Percentiles rank a stretch among this genome's conserved stretches.
These are phyloP conservation scores for Bolboschoenoplectus hybrid DNA, from an alignment of 202 grass and related monocot species.

Conservation along the genomic window DNA sequence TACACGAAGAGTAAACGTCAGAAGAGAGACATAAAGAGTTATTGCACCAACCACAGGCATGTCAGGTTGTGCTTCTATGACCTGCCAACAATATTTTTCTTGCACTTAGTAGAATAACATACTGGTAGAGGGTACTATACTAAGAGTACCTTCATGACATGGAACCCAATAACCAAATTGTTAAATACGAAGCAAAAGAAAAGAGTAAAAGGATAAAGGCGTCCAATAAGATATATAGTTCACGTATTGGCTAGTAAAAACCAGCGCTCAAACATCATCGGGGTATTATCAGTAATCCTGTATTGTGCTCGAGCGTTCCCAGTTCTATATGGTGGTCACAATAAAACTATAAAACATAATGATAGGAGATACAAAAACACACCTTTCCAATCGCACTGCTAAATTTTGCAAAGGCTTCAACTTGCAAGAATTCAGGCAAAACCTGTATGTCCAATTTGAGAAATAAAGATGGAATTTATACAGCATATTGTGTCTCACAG, in stretches of 20 bases:
- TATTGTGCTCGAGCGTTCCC: not conserved
- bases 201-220: not conserved
- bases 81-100: conserved; percentile 55
- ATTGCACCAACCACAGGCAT: conserved; percentile 93
- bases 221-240: not conserved
- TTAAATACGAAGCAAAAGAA: not conserved
- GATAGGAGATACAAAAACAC: conserved; percentile 30
- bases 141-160: not conserved
- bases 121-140: not conserved
- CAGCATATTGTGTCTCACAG: conserved; percentile 27
- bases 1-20: conserved; percentile 97
- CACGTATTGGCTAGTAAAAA: conserved; percentile 5
- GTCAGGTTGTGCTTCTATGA: conserved; percentile 98
- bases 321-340: not conserved
- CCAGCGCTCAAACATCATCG: not conserved
- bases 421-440: conserved; percentile 97
- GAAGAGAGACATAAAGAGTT: conserved; percentile 96
- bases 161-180: not conserved
- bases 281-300: not conserved
- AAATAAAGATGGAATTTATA: conserved; percentile 38
- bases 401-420: conserved; percentile 98
- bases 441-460: conserved; percentile 71
- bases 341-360: conserved; percentile 15
- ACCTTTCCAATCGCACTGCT: conserved; percentile 99
- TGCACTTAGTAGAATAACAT: conserved; percentile 4